Evolutionary conservation across 257 asterid genomes (phyloP).

Genomic region (Cruciata laevipes): DNA sequence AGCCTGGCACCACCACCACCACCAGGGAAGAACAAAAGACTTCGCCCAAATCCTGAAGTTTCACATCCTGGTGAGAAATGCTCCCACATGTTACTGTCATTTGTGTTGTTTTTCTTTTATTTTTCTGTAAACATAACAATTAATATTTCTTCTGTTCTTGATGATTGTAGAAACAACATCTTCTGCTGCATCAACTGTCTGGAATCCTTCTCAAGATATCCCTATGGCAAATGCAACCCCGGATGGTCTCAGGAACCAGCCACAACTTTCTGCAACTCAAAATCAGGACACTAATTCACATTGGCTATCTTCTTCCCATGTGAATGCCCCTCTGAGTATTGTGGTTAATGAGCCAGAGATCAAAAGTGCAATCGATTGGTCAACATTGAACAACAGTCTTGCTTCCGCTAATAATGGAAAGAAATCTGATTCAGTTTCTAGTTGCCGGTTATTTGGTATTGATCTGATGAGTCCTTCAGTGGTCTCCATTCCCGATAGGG

Average conservation of each 20-base stretch:
- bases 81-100: neutral
- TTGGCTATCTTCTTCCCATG: constrained; percentile 19
- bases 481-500: constrained; percentile 21
- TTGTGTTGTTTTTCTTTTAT: neutral
- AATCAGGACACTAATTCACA: constrained; percentile 6
- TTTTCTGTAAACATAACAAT: neutral
- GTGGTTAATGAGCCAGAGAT: constrained; percentile 45
- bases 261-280: constrained; percentile 20
- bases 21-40: constrained; percentile 22
- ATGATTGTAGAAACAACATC: constrained; percentile 31
- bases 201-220: constrained; percentile 44
- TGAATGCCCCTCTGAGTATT: constrained; percentile 31
- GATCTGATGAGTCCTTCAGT: constrained; percentile 57
- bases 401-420: constrained; percentile 29
- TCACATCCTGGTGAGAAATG: constrained; percentile 15
- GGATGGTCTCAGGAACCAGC: constrained; percentile 27
- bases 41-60: constrained; percentile 15
- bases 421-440: constrained; percentile 37
- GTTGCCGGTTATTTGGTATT: constrained; percentile 77
- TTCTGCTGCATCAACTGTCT: constrained; percentile 43
- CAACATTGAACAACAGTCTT: constrained; percentile 31
- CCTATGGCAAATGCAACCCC: constrained; percentile 27
- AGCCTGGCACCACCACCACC: constrained; percentile 19
- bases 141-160: neutral
- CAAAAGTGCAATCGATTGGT: constrained; percentile 53